phyloP scores from a whole-genome alignment of 1,139 yeast species.

The Yamadazyma atmosphaerica region DNA sequence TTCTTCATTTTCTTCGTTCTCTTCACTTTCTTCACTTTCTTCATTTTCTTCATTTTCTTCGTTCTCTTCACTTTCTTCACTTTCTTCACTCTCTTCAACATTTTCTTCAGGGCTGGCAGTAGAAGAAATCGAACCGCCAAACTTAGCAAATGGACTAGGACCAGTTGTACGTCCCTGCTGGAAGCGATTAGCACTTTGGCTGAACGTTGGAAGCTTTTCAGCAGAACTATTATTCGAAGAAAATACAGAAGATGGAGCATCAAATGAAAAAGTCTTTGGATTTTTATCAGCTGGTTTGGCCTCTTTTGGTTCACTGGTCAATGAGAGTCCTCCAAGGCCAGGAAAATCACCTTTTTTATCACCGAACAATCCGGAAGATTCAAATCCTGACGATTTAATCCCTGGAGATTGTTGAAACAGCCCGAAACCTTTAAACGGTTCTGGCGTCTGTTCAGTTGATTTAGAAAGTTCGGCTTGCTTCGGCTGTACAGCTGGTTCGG shows the following conservation, averaged over 20 bases:
- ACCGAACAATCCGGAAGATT: too few relatives aligned
- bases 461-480: too few relatives aligned
- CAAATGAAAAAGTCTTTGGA: constrained; percentile 1
- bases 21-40: constrained; percentile 7
- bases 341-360: too few relatives aligned
- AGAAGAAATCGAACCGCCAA: constrained; percentile 2
- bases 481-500: too few relatives aligned
- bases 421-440: too few relatives aligned
- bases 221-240: constrained; percentile 1
- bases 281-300: too few relatives aligned
- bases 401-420: too few relatives aligned
- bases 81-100: constrained; percentile 4
- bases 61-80: constrained; percentile 7
- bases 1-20: constrained; percentile 5
- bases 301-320: neutral
- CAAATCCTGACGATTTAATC: too few relatives aligned
- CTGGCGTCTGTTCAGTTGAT: too few relatives aligned
- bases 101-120: constrained; percentile 1
- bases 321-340: neutral
- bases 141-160: constrained; percentile 13
- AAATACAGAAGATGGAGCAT: constrained; percentile 1
- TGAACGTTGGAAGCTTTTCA: neutral
- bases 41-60: constrained; percentile 6
- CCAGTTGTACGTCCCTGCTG: constrained; percentile 2
- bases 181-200: constrained; percentile 1